phyloP scores from a whole-genome alignment of 768 basidiomycete genomes.

The Suillus americanus region DNA sequence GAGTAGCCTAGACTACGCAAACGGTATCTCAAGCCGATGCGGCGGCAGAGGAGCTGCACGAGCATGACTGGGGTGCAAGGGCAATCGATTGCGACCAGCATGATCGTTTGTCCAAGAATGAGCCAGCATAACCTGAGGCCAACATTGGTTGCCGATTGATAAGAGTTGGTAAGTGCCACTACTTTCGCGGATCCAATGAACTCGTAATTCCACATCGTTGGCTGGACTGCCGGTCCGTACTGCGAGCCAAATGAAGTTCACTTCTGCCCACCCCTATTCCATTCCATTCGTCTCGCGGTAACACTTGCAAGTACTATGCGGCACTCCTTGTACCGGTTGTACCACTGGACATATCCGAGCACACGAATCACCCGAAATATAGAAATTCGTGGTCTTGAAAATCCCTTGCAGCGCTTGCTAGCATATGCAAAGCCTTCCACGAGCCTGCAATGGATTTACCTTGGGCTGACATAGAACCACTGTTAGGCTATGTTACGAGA shows the following conservation, averaged over 20 bases:
- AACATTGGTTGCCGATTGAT: no score
- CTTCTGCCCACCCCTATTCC: neutral
- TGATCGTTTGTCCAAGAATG: neutral
- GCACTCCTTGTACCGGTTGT: neutral
- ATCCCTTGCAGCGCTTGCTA: neutral
- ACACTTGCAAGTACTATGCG: neutral
- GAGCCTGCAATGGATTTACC: neutral
- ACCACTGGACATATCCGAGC: neutral
- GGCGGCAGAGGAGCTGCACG: neutral
- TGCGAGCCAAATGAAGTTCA: neutral
- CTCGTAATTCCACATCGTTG: neutral
- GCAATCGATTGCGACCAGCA: neutral
- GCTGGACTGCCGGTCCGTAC: neutral
- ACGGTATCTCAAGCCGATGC: neutral
- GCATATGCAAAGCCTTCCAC: neutral
- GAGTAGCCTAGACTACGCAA: neutral
- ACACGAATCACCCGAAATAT: neutral
- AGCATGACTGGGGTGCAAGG: neutral
- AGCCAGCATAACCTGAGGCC: neutral
- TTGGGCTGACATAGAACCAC: neutral
- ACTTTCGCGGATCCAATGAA: no score
- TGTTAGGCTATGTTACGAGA: neutral
- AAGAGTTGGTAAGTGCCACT: no score
- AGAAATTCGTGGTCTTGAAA: neutral
- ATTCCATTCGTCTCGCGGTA: neutral